These are phyloP conservation scores for Nannochloropsis gaditana DNA, from an alignment of 108 stramenopile species.

Conservation along the genomic window DNA sequence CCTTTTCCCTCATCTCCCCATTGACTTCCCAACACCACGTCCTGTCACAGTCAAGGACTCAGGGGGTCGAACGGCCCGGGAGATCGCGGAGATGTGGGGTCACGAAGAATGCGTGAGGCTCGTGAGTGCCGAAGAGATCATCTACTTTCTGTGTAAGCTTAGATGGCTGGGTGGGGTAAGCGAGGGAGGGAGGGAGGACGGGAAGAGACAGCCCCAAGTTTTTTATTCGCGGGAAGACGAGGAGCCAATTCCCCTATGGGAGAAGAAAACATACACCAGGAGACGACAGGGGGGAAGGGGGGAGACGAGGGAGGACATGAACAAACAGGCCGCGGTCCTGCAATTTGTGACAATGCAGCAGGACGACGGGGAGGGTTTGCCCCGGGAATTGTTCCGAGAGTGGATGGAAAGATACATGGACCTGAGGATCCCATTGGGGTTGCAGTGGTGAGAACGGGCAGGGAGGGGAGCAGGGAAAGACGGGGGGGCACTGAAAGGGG, in stretches of 20 bases:
- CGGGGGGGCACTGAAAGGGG: neutral
- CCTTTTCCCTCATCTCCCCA: constrained; percentile 99
- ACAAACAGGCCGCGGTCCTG: neutral
- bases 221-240: neutral
- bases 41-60: neutral
- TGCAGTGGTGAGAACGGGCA: neutral
- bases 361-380: neutral
- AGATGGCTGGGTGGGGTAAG: neutral
- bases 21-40: constrained; percentile 82
- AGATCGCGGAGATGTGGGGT: neutral
- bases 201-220: neutral
- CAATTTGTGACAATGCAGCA: neutral
- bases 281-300: neutral
- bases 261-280: neutral
- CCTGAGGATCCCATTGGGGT: neutral
- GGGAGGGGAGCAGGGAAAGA: neutral
- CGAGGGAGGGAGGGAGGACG: neutral
- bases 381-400: neutral
- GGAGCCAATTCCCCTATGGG: neutral
- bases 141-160: neutral
- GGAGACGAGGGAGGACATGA: neutral
- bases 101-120: neutral
- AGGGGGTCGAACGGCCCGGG: neutral
- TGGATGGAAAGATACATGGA: neutral
- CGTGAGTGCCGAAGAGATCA: neutral